Conservation (phyloP, 208 protist species). For the Vickermania spadyakhi region DNA sequence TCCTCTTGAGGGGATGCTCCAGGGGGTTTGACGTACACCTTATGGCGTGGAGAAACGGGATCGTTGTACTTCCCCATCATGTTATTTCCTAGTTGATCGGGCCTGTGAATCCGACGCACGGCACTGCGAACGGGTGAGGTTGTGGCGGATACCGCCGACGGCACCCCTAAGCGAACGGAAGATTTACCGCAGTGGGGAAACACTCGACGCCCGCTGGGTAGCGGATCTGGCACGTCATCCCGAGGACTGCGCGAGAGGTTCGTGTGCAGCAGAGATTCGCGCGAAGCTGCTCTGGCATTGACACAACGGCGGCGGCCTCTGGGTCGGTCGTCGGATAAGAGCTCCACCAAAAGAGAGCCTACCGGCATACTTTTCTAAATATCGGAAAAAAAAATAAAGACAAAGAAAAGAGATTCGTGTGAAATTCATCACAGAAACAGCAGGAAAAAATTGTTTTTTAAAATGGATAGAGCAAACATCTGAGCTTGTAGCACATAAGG, state of each 20-base stretch:
- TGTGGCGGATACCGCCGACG: not conserved
- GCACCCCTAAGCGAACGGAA: not conserved
- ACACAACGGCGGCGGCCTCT: not conserved
- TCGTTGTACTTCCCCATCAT: constrained; percentile 8
- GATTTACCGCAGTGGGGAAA: not conserved
- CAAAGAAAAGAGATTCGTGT: too few relatives aligned
- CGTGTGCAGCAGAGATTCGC: not conserved
- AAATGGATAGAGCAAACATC: too few relatives aligned
- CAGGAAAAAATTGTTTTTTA: too few relatives aligned
- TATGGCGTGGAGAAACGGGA: constrained; percentile 14
- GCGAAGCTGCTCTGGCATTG: not conserved
- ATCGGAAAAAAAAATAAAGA: too few relatives aligned
- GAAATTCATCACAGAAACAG: too few relatives aligned
- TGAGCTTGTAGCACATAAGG: too few relatives aligned
- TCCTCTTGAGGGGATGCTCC: too few relatives aligned
- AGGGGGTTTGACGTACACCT: constrained; percentile 14
- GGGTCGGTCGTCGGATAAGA: not conserved
- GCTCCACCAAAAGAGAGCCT: not conserved
- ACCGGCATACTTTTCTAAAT: not conserved
- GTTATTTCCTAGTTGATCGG: constrained; percentile 6
- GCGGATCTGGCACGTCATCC: not conserved
- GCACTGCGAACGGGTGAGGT: too few relatives aligned
- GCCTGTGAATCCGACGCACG: not conserved
- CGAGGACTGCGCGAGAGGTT: not conserved
- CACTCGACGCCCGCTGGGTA: not conserved